Evolutionary conservation across 2,329 filamentous ascomycete genomes (phyloP), one percentile per base, ranked within the genome.

Genomic region (Paracorniculantispora psalliotae): DNA sequence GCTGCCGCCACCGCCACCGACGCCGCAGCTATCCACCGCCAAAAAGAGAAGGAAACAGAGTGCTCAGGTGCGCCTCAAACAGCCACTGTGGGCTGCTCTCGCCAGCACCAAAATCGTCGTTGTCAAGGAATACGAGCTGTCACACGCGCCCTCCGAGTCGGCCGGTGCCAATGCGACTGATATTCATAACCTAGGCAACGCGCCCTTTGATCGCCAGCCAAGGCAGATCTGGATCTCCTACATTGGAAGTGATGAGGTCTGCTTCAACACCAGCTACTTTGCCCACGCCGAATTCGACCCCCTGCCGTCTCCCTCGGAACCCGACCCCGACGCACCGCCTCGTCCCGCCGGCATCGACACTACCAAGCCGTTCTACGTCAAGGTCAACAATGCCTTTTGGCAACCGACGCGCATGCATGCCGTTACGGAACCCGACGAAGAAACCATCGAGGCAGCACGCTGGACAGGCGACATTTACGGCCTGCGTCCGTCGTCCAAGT

Each of bases 81-180:
- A 97, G 75, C 92, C 92, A 51, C 84, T 97, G 64, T 97, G 92
- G 92, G 91, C 92, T 63, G 92, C 92, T 50, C 83, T 97, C 66
- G 92, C 92, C 54, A 96, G 91, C 76, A 96, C 92, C 69, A 97
- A 97, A 80, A 92, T 97, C 71, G 93, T 94, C 67, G 91, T 96
- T 75, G 87, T 96, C 69, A 94, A 96, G 77, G 92, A 92, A 74
- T 90, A 91, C 67, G 89, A 92, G 75, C 84, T 96, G 71, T 93
- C 90, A 64, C 86, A 90, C 71, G 86, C 87, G 60, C 83, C 88
- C 61, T 84, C 84, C 58, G 89, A 92, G 74, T 88, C 86, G 53
- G 85, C 83, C 33, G 88, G 88, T 67, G 86, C 89, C 65, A 88
- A 90, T 69, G 86, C 86, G 66, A 90, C 86, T 68, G 88, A 91